Evolutionary conservation across 768 basidiomycete species (phyloP).

Genomic region (Lyophyllum atratum): DNA sequence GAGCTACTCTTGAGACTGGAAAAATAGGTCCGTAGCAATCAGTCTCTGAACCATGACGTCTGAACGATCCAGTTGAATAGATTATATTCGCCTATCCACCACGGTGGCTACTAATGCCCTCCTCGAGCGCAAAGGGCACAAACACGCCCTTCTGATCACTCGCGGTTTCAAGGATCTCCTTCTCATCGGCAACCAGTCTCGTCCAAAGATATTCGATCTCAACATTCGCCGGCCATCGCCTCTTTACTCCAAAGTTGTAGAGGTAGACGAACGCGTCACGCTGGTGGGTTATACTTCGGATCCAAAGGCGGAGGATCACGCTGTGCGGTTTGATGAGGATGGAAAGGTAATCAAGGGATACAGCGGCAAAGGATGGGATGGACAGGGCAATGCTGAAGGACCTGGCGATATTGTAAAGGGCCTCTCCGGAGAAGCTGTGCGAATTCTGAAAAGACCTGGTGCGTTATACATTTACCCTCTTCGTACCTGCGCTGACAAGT

Average conservation of each 20-base stretch:
- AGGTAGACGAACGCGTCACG: slow-evolving; percentile 90
- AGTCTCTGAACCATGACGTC: not conserved
- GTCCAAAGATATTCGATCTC: slow-evolving; percentile 93
- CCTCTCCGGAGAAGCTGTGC: slow-evolving; percentile 86
- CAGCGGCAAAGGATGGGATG: slow-evolving; percentile 79
- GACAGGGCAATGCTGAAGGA: slow-evolving; percentile 67
- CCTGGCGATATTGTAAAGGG: slow-evolving; percentile 82
- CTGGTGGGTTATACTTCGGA: slow-evolving; percentile 93
- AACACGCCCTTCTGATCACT: slow-evolving; percentile 89
- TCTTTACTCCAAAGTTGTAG: slow-evolving; percentile 76
- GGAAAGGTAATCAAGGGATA: slow-evolving; percentile 71
- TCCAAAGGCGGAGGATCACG: slow-evolving; percentile 75
- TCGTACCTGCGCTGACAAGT: slow-evolving; percentile 2
- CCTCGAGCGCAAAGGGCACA: slow-evolving; percentile 91
- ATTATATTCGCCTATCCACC: slow-evolving; percentile 90
- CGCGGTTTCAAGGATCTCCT: slow-evolving; percentile 91
- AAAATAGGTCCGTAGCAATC: slow-evolving; percentile 67
- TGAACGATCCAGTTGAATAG: slow-evolving; percentile 37
- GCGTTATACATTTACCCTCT: slow-evolving; percentile 7
- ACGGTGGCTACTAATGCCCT: slow-evolving; percentile 97
- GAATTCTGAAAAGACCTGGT: slow-evolving; percentile 78
- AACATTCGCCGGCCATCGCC: slow-evolving; percentile 80
- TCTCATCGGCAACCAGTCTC: slow-evolving; percentile 91
- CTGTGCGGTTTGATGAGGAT: slow-evolving; percentile 72
- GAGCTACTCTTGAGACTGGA: slow-evolving; percentile 65